Conservation (phyloP, 208 protist species). For the Acanthamoeba triangularis region DNA sequence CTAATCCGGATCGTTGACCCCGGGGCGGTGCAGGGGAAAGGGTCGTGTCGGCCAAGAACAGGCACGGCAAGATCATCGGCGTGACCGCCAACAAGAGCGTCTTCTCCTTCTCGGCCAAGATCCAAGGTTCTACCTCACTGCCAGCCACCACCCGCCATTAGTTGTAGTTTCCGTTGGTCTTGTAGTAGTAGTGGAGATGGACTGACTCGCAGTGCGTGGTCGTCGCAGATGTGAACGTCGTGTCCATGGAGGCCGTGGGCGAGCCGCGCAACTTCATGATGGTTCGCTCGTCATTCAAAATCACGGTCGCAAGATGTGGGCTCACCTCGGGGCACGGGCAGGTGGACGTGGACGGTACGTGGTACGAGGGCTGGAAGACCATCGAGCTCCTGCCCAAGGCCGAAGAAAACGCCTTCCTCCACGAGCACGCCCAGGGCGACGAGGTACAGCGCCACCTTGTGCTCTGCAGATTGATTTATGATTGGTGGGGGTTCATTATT, state of each 20-base stretch:
- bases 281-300: neutral
- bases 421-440: neutral
- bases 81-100: slow-evolving; percentile 30
- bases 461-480: too few species aligned
- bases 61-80: slow-evolving; percentile 16
- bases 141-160: neutral
- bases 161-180: neutral
- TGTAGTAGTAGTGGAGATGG: neutral
- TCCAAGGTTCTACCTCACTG: neutral
- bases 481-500: too few species aligned
- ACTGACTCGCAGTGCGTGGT: neutral
- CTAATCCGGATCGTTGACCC: too few species aligned
- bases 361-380: slow-evolving; percentile 27
- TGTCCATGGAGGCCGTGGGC: slow-evolving; percentile 5
- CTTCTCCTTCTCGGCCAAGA: slow-evolving; percentile 12
- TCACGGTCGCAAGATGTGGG: too few species aligned
- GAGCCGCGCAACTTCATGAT: slow-evolving; percentile 58
- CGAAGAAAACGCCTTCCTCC: slow-evolving; percentile 18
- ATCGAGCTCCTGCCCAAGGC: slow-evolving; percentile 30
- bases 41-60: slow-evolving; percentile 9
- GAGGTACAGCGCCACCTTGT: neutral
- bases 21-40: neutral
- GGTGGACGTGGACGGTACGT: slow-evolving; percentile 9
- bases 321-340: neutral
- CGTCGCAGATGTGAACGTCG: neutral